These are phyloP conservation scores for Phytopythium ostracodes DNA, from an alignment of 352 stramenopile genomes.

Conservation along the genomic window DNA sequence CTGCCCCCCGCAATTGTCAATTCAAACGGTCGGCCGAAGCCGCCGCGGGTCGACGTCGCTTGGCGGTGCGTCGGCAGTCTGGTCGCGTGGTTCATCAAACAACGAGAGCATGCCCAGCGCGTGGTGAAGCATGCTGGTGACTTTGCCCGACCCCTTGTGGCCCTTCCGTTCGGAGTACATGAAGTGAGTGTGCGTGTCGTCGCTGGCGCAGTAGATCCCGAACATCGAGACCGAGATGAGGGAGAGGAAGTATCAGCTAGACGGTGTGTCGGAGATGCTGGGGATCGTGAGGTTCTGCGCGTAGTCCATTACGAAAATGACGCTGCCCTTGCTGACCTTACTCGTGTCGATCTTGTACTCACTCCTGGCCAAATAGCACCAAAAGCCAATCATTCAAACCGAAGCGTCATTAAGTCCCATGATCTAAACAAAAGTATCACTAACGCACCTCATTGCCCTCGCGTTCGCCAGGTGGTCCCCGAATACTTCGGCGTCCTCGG, in stretches of 20 bases:
- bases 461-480: background rate
- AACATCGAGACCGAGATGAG: constrained; percentile 13
- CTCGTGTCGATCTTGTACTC: constrained; percentile 6
- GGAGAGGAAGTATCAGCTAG: constrained; percentile 21
- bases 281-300: constrained; percentile 14
- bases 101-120: constrained; percentile 6
- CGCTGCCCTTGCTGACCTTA: background rate
- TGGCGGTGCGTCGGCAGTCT: no score
- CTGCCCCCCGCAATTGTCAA: constrained; percentile 16
- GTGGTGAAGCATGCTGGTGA: constrained; percentile 13
- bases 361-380: background rate
- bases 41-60: no score
- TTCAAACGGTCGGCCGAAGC: constrained; percentile 4
- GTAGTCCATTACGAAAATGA: constrained; percentile 15
- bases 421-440: constrained; percentile 7
- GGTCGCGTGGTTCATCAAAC: no score
- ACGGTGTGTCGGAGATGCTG: constrained; percentile 6
- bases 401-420: no score
- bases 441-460: constrained; percentile 8
- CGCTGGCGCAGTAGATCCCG: constrained; percentile 11
- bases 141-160: constrained; percentile 10
- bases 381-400: no score
- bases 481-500: constrained; percentile 9
- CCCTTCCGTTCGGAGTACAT: constrained; percentile 12
- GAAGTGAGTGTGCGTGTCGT: constrained; percentile 9